A percentile compares a stretch with the other conserved stretches of the same genome.
phyloP scores from a whole-genome alignment of 2,329 filamentous ascomycete genomes.

The Aotearoamyces nothofagi region DNA sequence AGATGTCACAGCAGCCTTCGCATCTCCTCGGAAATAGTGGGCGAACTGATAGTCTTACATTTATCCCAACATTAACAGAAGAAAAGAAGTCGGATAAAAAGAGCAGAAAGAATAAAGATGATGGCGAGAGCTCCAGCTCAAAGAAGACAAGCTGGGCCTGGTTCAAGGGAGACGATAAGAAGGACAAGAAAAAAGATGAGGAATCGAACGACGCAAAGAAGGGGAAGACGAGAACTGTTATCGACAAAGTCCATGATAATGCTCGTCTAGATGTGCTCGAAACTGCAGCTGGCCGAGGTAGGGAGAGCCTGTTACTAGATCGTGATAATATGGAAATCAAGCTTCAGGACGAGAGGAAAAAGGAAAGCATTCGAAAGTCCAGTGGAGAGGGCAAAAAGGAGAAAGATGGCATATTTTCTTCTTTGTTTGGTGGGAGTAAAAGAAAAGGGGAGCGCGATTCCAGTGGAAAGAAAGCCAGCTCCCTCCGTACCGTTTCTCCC shows the following conservation, averaged over 20 bases:
- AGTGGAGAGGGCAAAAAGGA: constrained; percentile 67
- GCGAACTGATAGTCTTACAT: constrained; percentile 63
- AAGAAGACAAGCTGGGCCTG: constrained; percentile 78
- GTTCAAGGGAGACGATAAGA: constrained; percentile 62
- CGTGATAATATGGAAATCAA: constrained; percentile 58
- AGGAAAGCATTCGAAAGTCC: constrained; percentile 60
- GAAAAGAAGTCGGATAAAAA: constrained; percentile 65
- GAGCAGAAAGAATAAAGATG: constrained; percentile 56
- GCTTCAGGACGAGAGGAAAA: constrained; percentile 69
- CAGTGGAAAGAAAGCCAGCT: constrained; percentile 56
- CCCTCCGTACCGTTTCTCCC: constrained; percentile 61
- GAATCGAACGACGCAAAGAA: constrained; percentile 45
- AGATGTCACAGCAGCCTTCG: constrained; percentile 51
- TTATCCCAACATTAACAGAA: constrained; percentile 62
- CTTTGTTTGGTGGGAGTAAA: constrained; percentile 80
- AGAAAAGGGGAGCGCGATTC: constrained; percentile 71
- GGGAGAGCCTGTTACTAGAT: constrained; percentile 75
- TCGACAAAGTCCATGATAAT: constrained; percentile 55
- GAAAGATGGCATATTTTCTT: constrained; percentile 86
- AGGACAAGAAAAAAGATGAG: constrained; percentile 47
- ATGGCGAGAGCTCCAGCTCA: constrained; percentile 38
- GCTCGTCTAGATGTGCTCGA: constrained; percentile 77
- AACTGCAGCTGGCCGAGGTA: constrained; percentile 39
- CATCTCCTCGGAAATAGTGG: constrained; percentile 53
- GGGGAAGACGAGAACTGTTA: constrained; percentile 42